Base-by-base conservation (phyloP, 179 eudicot genomes). In the Carnegiea gigantea region DNA sequence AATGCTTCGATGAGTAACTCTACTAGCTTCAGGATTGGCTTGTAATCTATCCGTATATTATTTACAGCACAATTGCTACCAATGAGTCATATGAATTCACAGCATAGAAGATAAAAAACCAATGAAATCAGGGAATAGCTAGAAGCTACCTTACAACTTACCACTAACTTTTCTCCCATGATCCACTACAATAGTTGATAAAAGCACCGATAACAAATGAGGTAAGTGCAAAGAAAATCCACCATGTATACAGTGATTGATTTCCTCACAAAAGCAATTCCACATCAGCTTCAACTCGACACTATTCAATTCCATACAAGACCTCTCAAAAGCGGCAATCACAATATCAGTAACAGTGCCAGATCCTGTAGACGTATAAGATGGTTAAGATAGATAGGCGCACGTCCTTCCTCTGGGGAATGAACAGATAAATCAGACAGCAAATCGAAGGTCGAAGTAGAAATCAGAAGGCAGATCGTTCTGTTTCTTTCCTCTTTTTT, bases 151-250 rank as follows among this genome's bases (percentile, higher is more conserved):
- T 38, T n/a, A 81, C 20, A 83, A 77, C 92, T 65, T 83, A 96
- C 99, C 95, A 85, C 85, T 76, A 70, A 90, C 78, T 86, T 93
- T 91, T 49, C 80, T 76, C 71, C 90, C 85, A 60, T 75, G 85
- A 57, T 91, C 90, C 83, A 84, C 82, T 65, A 92, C 87, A 79
- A 90, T 62, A 26, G 86, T 88, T 81, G 95, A 89, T 72, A 89
- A 86, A 70, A 96, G 91, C 87, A 96, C 84, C 24, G 97, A 86
- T 78, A 96, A 79, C 79, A 96, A 86, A 73, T 83, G 86, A 81
- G 83, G 79, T 38, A 95, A 84, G 82, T 92, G 95, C 82, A 83
- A 77, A 21, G 82, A 81, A 73, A 72, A 81, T 73, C 86, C 87
- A 79, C 80, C 87, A 67, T 79, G 71, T 49, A 86, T 71, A 84